Percentiles rank a stretch among this genome's conserved stretches.
Conservation (phyloP, 208 protist species). For the Crithidia thermophila region DNA sequence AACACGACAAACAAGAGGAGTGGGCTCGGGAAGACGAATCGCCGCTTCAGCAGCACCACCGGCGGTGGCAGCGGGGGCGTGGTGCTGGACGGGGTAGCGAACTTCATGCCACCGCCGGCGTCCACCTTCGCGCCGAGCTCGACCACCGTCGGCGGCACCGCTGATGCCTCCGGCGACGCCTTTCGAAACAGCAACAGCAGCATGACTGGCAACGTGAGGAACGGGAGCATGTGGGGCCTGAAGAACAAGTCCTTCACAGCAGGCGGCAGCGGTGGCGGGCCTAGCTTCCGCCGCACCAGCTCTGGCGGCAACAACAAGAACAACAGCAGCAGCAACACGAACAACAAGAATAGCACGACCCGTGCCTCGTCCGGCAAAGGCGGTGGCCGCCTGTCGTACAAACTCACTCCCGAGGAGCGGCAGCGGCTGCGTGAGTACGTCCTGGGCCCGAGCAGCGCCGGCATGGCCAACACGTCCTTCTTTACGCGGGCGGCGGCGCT, state of each 20-base stretch:
- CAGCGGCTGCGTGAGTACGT: constrained; percentile 32
- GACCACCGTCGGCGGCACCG: constrained; percentile 9
- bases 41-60: background rate
- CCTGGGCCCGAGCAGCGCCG: constrained; percentile 6
- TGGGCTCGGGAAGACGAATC: background rate
- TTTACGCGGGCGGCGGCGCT: background rate
- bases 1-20: background rate
- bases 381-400: constrained; percentile 25
- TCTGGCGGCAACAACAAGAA: background rate
- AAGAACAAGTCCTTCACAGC: background rate
- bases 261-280: too few relatives aligned
- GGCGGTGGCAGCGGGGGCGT: background rate
- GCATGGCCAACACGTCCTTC: background rate
- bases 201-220: background rate
- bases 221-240: background rate
- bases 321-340: background rate
- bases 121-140: constrained; percentile 12
- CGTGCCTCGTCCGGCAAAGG: background rate
- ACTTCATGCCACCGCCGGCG: constrained; percentile 3
- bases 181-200: constrained; percentile 6
- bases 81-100: constrained; percentile 13
- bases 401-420: constrained; percentile 27
- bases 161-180: background rate
- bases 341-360: background rate
- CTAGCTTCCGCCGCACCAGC: constrained; percentile 4